Evolutionary conservation across 2,329 filamentous ascomycete species (phyloP), one percentile per base, ranked within the genome.

Genomic region (Tolypocladium inflatum): DNA sequence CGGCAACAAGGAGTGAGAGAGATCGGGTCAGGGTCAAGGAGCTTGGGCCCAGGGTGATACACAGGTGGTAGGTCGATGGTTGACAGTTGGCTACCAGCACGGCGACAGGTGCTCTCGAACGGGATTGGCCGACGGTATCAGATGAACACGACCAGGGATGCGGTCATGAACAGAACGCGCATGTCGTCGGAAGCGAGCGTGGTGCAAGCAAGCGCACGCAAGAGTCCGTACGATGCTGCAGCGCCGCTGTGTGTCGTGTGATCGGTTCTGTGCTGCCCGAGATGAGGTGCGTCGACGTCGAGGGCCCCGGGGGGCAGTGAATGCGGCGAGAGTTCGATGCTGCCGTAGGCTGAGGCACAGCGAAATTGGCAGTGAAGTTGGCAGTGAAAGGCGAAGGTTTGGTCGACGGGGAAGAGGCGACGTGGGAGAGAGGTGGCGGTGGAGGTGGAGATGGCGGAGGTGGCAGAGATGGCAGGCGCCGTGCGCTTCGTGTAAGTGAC

Each of bases 181-280:
- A 53, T 57, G 45, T 41, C 55, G 48, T 21, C 30, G 23, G 45
- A 53, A 53, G 55, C 55, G 55, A 57, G 38, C 45, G 55, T 57
- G 15, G 38, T 57, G 37, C 55, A 45, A 42, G 41, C 54, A 39
- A 42, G 35, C 10, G 45, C 41, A 19, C 45, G 23, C 30, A 21
- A 21, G 17, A n/a, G n/a, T 35, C 55, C 6, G 55, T 41, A 51
- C 48, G 41, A 55, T 33, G 30, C 51, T 54, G 39, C 51, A 15
- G 30, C 35, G 39, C 21, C 51, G 37, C 23, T 26, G 55, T 55
- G 54, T 38, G 41, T 54, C 56, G 51, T 48, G 56, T 53, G 42
- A 38, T 52, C n/a, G 56, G 48, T 41, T 33, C 45, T 54, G 56
- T 57, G 51, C 38, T 19, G 42, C 51, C 41, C 56, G 30, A 57